A percentile compares a stretch with the other conserved stretches of the same genome.
Conservation (phyloP, 2,329 filamentous ascomycete genomes). For the Proliferodiscus dingleyae region DNA sequence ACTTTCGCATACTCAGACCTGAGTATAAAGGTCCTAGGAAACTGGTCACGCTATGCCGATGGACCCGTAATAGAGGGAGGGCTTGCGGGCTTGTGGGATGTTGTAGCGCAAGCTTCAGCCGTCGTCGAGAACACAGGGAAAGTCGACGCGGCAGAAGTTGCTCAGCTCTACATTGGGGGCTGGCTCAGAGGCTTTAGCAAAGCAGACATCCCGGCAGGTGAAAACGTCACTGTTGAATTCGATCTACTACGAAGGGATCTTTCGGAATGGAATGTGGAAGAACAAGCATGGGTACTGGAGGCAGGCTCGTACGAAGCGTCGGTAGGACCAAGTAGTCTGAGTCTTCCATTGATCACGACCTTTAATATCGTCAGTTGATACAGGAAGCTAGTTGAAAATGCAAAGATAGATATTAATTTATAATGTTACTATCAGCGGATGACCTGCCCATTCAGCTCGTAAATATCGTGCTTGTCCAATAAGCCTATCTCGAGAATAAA, state of each 20-base stretch:
- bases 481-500: too few species aligned
- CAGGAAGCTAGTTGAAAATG: too few species aligned
- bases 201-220: constrained; percentile 42
- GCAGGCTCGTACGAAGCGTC: constrained; percentile 18
- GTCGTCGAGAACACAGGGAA: constrained; percentile 49
- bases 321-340: constrained; percentile 23
- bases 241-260: constrained; percentile 56
- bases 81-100: constrained; percentile 50
- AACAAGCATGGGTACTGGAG: constrained; percentile 52
- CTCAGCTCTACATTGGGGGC: constrained; percentile 37
- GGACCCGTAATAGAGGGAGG: constrained; percentile 48
- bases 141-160: constrained; percentile 29
- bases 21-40: not conserved
- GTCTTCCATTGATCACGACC: too few species aligned
- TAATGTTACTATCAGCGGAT: too few species aligned
- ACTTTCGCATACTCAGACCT: too few species aligned
- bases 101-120: constrained; percentile 44
- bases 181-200: constrained; percentile 63
- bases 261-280: constrained; percentile 57
- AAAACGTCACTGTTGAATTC: constrained; percentile 43
- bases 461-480: too few species aligned
- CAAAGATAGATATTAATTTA: too few species aligned
- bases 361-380: too few species aligned
- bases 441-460: too few species aligned
- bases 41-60: constrained; percentile 33